A percentile compares a stretch with the other conserved stretches of the same genome.
These are phyloP conservation scores for Nothophytophthora sp. DNA, from an alignment of 352 stramenopile genomes.

Conservation along the genomic window DNA sequence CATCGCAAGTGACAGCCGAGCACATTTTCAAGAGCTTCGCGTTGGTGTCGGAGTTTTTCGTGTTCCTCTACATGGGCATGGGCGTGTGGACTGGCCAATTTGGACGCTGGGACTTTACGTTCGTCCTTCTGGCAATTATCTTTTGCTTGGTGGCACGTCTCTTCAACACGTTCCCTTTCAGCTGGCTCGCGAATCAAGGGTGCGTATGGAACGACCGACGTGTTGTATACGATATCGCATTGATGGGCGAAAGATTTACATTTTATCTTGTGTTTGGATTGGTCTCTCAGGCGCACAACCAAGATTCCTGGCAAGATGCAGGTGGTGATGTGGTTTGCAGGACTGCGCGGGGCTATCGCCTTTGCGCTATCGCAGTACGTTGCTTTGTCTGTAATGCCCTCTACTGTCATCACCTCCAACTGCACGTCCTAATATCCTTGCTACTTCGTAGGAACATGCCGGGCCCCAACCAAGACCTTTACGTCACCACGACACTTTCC, in stretches of 20 bases:
- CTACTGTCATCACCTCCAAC: background rate
- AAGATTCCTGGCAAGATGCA: conserved; percentile 92
- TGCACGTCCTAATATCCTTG: background rate
- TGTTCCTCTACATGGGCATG: conserved; percentile 84
- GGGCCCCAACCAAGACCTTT: conserved; percentile 90
- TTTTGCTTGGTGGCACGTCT: conserved; percentile 87
- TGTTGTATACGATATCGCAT: no score
- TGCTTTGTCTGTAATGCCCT: background rate
- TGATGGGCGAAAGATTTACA: background rate
- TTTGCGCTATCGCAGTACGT: conserved; percentile 87
- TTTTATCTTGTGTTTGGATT: background rate
- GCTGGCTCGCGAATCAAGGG: conserved; percentile 62
- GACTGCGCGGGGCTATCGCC: conserved; percentile 80
- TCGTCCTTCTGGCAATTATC: conserved; percentile 86
- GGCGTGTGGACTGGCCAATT: conserved; percentile 68
- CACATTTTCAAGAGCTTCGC: conserved; percentile 83
- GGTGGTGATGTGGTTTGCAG: conserved; percentile 91
- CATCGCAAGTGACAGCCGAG: conserved; percentile 62
- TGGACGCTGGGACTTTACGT: conserved; percentile 81
- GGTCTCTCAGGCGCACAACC: conserved; percentile 36
- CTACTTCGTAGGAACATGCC: conserved; percentile 88
- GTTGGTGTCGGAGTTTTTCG: conserved; percentile 72
- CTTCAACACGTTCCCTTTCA: conserved; percentile 95
- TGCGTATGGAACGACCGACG: conserved; percentile 29
- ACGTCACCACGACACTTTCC: conserved; percentile 71